Base-by-base conservation (phyloP, 2,329 filamentous ascomycete genomes). In the Arthrobotrys entomopaga region DNA sequence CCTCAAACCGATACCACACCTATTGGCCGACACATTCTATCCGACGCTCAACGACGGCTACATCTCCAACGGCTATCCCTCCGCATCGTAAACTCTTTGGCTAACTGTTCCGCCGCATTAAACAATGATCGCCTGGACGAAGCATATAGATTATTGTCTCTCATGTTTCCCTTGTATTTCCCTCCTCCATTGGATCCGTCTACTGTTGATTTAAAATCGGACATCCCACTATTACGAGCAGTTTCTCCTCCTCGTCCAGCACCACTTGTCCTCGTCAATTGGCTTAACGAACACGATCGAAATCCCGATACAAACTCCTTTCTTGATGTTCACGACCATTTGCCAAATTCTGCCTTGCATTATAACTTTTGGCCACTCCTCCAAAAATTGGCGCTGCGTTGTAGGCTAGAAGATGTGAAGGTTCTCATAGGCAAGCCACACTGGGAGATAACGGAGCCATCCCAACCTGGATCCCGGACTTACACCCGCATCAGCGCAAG, bases 311-410 rank as follows among this genome's bases (percentile, higher is more conserved):
- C 42, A 7, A 59, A 61, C 15, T 66, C 63, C 7, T 54, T 63
- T 42, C 29, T 74, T 11, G 64, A 74, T 24, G 63, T 74, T 5
- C 50, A 63, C 15, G 60, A 74, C 10, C 43, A 63, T 16, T 26
- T 16, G 6, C 70, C 70, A 15, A 67, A 49, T 46, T 22, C 38
- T n/a, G 63, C 70, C 2, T 49, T 74, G 16, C 70, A 74, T 43
- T 67, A 74, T 24, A 49, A 74, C 8, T 74, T 74, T 49, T 74
- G 70, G 70, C 63, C 63, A 8, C 56, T 74, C 15, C 34, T 64
- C 15, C 70, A 74, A 74, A 74, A 67, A 19, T 22, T 74, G 8
- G 70, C 70, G n/a, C 29, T 74, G 8, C 70, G 70, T 26, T 74
- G 70, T 24, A 61, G 57, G 20, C 34, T 74, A 10, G 63, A 67